Evolutionary conservation across 2,329 filamentous ascomycete genomes (phyloP), one percentile per base, ranked within the genome.

Genomic region (Penicillium sp.): DNA sequence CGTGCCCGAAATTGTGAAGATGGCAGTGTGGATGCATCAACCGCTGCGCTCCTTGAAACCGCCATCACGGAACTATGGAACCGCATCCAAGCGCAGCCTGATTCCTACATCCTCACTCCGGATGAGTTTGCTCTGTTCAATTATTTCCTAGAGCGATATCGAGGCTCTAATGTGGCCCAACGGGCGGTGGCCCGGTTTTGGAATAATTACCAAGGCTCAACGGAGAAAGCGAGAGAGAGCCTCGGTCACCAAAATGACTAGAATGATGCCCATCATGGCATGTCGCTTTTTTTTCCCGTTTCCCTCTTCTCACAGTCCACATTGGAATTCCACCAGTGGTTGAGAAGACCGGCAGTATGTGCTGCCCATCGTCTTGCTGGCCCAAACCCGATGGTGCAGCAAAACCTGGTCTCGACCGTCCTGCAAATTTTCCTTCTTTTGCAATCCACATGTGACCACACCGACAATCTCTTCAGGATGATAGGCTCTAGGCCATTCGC

Each of bases 41-140:
- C 88, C 40, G 73, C 70, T 55, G 68, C 70, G 44, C 78, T 82
- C 39, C 77, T 94, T 26, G 80, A 88, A 57, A 61, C 61, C 34
- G 80, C 77, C 18, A 68, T 87, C 33, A 57, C 66, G 1, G 69
- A 75, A 45, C 76, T 89, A 47, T 90, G 85, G 84, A 59, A 57
- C 29, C 80, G 77, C 51, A 74, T 93, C 39, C 67, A 80, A 52
- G 69, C 71, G 3, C 69, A 81, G 20, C 84, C 84, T 1, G 60
- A 66, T 35, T 70, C 71, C n/a, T 93, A 90, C 62, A 64, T 92
- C 47, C 79, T 93, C 69, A 79, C 71, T 22, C 71, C 75, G 45
- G 79, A 86, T 62, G 86, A 94, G 65, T 93, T 92, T 56, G 79
- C 84, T 37, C 74, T 93, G 43, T 88, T 93, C 76, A 93, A 92